A percentile compares a stretch with the other conserved stretches of the same genome.
Evolutionary conservation across 116 monocot genomes (phyloP).

Genomic region (Dioscorea cayenensis): DNA sequence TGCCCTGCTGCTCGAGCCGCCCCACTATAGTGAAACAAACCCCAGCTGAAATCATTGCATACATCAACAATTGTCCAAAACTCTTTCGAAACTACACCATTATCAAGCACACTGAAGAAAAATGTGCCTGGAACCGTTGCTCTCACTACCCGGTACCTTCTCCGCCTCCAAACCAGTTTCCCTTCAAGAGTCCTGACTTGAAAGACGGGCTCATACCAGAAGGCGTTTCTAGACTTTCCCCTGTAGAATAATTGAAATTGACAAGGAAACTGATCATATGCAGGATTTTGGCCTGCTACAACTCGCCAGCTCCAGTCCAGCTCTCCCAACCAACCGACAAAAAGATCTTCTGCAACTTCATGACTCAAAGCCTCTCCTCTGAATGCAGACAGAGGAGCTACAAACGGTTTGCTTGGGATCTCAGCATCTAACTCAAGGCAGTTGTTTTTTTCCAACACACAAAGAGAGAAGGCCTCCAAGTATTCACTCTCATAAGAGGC

Average conservation of each 20-base stretch:
- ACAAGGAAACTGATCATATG: slow-evolving; percentile 91
- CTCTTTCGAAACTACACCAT: slow-evolving; percentile 83
- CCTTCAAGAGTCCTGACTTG: slow-evolving; percentile 70
- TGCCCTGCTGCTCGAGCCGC: slow-evolving; percentile 72
- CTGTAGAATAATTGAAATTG: slow-evolving; percentile 89
- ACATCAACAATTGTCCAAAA: slow-evolving; percentile 91
- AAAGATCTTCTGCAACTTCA: slow-evolving; percentile 84
- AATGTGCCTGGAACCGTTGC: slow-evolving; percentile 71
- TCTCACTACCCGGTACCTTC: slow-evolving; percentile 62
- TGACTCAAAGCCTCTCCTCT: slow-evolving; percentile 57
- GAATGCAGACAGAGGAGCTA: slow-evolving; percentile 45
- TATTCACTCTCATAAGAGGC: slow-evolving; percentile 78
- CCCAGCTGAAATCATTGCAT: slow-evolving; percentile 76
- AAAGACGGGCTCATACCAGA: slow-evolving; percentile 96
- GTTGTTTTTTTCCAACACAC: slow-evolving; percentile 84
- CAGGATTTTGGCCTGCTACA: slow-evolving; percentile 82
- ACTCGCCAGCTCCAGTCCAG: slow-evolving; percentile 91
- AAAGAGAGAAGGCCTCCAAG: slow-evolving; percentile 83
- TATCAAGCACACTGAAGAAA: slow-evolving; percentile 69
- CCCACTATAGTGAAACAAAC: slow-evolving; percentile 82
- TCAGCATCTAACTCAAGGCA: slow-evolving; percentile 76
- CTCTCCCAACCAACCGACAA: slow-evolving; percentile 78
- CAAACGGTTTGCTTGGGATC: slow-evolving; percentile 63
- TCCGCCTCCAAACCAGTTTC: slow-evolving; percentile 61
- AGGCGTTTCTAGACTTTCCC: slow-evolving; percentile 65